Evolutionary conservation across 1,139 yeast genomes (phyloP).

Genomic region (Yamadazyma atlantica): DNA sequence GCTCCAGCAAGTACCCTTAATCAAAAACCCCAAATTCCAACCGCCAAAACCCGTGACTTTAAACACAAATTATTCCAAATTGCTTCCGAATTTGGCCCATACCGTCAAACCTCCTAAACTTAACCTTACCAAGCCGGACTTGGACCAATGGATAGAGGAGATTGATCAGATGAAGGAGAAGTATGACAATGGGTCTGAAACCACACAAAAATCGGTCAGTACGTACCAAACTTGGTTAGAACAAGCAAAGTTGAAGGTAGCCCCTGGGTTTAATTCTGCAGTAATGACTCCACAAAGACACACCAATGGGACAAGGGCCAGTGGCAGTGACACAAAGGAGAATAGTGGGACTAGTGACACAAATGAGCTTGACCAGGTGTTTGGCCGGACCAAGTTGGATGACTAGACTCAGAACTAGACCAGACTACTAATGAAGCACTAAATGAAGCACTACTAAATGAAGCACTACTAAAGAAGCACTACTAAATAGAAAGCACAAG

Average conservation of each 20-base stretch:
- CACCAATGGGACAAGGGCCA: too few species aligned
- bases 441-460: too few species aligned
- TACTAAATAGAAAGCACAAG: too few species aligned
- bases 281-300: constrained; percentile 35
- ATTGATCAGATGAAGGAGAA: constrained; percentile 19
- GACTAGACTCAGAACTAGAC: neutral
- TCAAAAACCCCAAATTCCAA: constrained; percentile 52
- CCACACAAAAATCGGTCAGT: constrained; percentile 10
- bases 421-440: too few species aligned
- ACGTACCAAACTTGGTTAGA: constrained; percentile 36
- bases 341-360: too few species aligned
- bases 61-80: constrained; percentile 48
- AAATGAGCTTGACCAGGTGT: neutral
- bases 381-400: neutral
- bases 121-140: constrained; percentile 26
- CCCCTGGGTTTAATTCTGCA: constrained; percentile 42
- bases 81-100: constrained; percentile 33
- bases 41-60: constrained; percentile 61
- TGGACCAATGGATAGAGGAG: constrained; percentile 31
- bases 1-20: constrained; percentile 57
- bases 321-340: too few species aligned
- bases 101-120: constrained; percentile 43
- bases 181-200: constrained; percentile 8
- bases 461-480: too few species aligned
- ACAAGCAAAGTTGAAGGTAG: constrained; percentile 33